Evolutionary conservation across 23 red algal genomes (phyloP), one percentile per base, ranked within the genome.

Genomic region (Cyanidioschyzon merolae): DNA sequence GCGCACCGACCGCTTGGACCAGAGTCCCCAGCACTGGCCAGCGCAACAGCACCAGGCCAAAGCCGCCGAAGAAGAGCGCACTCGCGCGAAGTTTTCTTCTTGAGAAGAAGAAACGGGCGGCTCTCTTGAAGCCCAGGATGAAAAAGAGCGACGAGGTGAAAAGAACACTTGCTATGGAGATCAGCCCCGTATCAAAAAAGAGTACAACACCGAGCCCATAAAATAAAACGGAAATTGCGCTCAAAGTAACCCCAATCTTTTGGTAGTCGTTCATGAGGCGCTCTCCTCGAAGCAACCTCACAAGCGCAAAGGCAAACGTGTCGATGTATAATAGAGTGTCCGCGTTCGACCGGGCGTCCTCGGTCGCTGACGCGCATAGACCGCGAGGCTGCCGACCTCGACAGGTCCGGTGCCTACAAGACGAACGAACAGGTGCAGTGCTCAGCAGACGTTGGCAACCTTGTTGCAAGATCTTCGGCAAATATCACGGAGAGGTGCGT

Each of bases 241-340:
- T 98, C 31, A 98, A 83, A 36, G 87, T 88, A 59, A 98, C 90
- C 40, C 94, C 94, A 38, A 98, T 98, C 76, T 98, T 74, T 79
- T 80, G 57, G 57, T 3, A 81, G 41, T 81, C 78, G 45, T 81
- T 58, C 78, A 81, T 81, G 1, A 18, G 39, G 1, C n/a, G n/a
- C n/a, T n/a, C n/a, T n/a, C 38, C 16, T 75, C 21, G 68, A 75
- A n/a, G 68, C 7, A 26, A 12, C 68, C n/a, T 75, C 38, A 26
- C 15, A 75, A 75, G 68, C 32, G 68, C 7, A 75, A 26, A 75
- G 34, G 68, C 15, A n/a, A 7, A n/a, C 68, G 68, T 38, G 68
- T n/a, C 34, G 68, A 12, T n/a, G 32, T 12, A 75, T 75, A 21
- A n/a, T 15, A 75, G 38, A 26, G n/a, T n/a, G n/a, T n/a, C n/a